Conservation (phyloP, 805 yeast genomes). For the Metschnikowia continentalis region DNA sequence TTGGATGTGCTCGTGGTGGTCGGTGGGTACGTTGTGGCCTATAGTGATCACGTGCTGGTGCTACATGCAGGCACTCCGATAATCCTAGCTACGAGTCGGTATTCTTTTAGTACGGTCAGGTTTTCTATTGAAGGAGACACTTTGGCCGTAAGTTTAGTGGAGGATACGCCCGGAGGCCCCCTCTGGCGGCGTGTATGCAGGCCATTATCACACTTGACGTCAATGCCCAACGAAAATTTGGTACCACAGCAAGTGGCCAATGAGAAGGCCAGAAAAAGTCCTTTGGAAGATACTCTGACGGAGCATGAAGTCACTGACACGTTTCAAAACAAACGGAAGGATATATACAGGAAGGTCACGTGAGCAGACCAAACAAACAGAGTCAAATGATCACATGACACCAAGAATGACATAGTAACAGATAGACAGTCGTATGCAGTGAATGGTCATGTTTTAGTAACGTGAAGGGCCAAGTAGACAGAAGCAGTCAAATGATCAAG, state of each 20-base stretch:
- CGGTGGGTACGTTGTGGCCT: conserved; percentile 6
- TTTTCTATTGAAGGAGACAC: neutral
- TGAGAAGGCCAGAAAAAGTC: too few species aligned
- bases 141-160: conserved; percentile 8
- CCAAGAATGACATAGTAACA: too few species aligned
- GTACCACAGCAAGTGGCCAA: too few species aligned
- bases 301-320: neutral
- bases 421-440: too few species aligned
- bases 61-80: conserved; percentile 4
- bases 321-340: conserved; percentile 1
- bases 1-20: conserved; percentile 6
- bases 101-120: conserved; percentile 1
- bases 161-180: conserved; percentile 10
- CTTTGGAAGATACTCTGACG: neutral
- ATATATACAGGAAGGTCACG: neutral
- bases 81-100: conserved; percentile 10
- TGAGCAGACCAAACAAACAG: neutral
- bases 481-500: too few species aligned
- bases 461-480: too few species aligned
- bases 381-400: neutral
- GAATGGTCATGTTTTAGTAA: too few species aligned
- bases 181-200: conserved; percentile 9
- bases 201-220: neutral
- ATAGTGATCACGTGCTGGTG: conserved; percentile 13
- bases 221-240: neutral